phyloP scores from a whole-genome alignment of 805 yeast genomes.

The Pichia cephalocereana region DNA sequence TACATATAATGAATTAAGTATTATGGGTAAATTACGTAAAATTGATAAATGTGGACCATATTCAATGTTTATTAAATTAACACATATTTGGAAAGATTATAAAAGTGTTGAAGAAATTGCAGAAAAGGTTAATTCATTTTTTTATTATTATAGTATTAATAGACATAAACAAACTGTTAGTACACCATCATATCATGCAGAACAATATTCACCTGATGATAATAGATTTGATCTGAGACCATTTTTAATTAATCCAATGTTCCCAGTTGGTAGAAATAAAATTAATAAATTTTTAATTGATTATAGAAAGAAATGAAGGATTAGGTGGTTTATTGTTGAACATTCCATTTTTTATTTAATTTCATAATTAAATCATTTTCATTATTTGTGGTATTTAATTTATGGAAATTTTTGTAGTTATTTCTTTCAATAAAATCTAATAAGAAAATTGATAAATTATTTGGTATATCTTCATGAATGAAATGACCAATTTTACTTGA shows the following conservation, averaged over 20 bases:
- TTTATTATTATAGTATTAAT: slow-evolving; percentile 88
- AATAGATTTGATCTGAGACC: slow-evolving; percentile 94
- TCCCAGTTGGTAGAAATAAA: slow-evolving; percentile 81
- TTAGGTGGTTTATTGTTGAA: slow-evolving; percentile 22
- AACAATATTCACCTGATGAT: slow-evolving; percentile 96
- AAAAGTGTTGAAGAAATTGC: slow-evolving; percentile 81
- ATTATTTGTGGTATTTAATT: neutral
- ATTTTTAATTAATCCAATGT: slow-evolving; percentile 84
- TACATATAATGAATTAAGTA: slow-evolving; percentile 87
- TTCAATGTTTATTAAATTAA: slow-evolving; percentile 81
- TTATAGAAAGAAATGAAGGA: slow-evolving; percentile 30
- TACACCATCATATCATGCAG: slow-evolving; percentile 97
- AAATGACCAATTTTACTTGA: slow-evolving; percentile 72
- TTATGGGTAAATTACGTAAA: slow-evolving; percentile 85
- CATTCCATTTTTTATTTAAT: slow-evolving; percentile 27
- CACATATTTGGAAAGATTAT: slow-evolving; percentile 87
- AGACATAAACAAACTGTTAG: slow-evolving; percentile 97
- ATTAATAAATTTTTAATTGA: slow-evolving; percentile 70
- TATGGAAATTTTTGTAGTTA: slow-evolving; percentile 23
- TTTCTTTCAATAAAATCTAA: slow-evolving; percentile 41
- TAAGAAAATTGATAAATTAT: slow-evolving; percentile 49
- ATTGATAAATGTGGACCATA: slow-evolving; percentile 94
- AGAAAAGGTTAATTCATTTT: slow-evolving; percentile 84
- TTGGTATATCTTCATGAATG: slow-evolving; percentile 86
- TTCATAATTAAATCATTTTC: slow-evolving; percentile 22